These are phyloP conservation scores for Ormosia semicastrata DNA, from an alignment of 306 rosid species.

Conservation along the genomic window DNA sequence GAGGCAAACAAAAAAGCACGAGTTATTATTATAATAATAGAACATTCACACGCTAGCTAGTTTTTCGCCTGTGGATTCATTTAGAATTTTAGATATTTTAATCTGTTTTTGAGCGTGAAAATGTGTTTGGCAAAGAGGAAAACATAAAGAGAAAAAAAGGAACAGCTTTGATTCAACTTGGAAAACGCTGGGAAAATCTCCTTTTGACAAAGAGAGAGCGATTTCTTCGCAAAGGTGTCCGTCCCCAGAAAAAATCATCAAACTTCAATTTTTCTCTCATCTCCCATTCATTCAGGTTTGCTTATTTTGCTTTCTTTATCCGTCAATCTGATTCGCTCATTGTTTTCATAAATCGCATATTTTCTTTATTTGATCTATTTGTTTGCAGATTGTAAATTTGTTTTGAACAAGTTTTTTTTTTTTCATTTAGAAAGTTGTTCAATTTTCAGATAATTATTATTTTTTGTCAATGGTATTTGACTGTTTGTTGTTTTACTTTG, in stretches of 20 bases:
- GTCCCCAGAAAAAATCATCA: constrained; percentile 14
- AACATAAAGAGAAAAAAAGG: constrained; percentile 17
- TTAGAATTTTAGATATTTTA: constrained; percentile 27
- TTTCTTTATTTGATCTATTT: constrained; percentile 11
- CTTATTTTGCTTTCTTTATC: not conserved
- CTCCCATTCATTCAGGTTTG: constrained; percentile 28
- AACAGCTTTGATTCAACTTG: constrained; percentile 31
- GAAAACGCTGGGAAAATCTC: constrained; percentile 42
- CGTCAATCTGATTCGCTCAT: not conserved
- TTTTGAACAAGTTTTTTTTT: not conserved
- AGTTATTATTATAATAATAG: constrained; percentile 4
- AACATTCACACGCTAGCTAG: constrained; percentile 29
- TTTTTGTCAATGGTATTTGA: not conserved
- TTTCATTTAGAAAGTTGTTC: not conserved
- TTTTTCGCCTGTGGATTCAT: constrained; percentile 34
- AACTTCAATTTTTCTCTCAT: constrained; percentile 21
- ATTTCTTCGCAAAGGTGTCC: constrained; percentile 32
- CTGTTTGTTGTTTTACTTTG: not conserved
- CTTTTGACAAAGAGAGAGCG: constrained; percentile 20
- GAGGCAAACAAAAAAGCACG: not conserved
- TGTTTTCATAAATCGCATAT: not conserved
- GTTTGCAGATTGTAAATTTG: constrained; percentile 5
- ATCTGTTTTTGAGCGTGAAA: not conserved
- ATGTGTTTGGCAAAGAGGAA: constrained; percentile 42
- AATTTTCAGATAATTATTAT: not conserved